phyloP scores from a whole-genome alignment of 2,329 filamentous ascomycete species.

The Claviceps digitariae region DNA sequence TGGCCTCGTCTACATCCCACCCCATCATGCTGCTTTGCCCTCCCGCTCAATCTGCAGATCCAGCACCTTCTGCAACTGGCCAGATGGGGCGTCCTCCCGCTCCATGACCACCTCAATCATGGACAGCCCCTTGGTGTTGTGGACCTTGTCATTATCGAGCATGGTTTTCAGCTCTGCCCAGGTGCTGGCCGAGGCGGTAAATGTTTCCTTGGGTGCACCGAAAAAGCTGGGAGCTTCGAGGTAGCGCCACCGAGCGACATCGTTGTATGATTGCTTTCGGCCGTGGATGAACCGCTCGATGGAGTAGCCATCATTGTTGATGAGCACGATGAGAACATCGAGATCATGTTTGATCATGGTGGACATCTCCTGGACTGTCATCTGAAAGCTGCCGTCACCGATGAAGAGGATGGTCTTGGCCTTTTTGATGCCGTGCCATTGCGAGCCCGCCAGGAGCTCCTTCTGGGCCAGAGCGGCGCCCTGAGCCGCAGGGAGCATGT shows the following conservation, averaged over 20 bases:
- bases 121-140: background rate
- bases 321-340: slow-evolving; percentile 35
- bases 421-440: slow-evolving; percentile 9
- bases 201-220: slow-evolving; percentile 19
- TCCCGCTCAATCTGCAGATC: slow-evolving; percentile 4
- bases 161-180: slow-evolving; percentile 4
- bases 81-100: slow-evolving; percentile 5
- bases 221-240: slow-evolving; percentile 34
- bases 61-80: slow-evolving; percentile 4
- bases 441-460: slow-evolving; percentile 21
- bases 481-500: slow-evolving; percentile 43
- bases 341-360: slow-evolving; percentile 45
- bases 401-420: slow-evolving; percentile 40
- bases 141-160: background rate
- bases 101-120: slow-evolving; percentile 7
- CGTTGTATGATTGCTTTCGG: slow-evolving; percentile 38
- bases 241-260: slow-evolving; percentile 38
- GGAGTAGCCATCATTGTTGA: slow-evolving; percentile 48
- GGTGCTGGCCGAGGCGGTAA: slow-evolving; percentile 5
- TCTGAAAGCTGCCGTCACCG: slow-evolving; percentile 51
- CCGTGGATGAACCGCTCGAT: slow-evolving; percentile 46
- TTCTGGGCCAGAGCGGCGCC: slow-evolving; percentile 41
- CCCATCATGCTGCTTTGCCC: background rate
- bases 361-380: slow-evolving; percentile 52
- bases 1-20: too few species aligned